Evolutionary conservation across 1,284 basidiomycete species (phyloP).

Genomic region (Ceratobasidium papillatum): DNA sequence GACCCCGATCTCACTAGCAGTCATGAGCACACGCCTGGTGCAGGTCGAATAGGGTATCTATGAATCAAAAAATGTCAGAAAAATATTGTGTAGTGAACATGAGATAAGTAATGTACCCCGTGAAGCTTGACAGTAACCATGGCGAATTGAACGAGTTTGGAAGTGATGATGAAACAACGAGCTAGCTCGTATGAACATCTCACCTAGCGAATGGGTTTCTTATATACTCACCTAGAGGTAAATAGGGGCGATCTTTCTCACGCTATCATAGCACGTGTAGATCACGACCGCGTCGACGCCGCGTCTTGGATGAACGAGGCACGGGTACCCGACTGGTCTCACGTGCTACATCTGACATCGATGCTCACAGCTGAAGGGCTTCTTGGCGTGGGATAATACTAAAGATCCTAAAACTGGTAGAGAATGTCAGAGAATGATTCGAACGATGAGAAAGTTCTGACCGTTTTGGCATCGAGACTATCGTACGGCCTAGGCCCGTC

Average conservation of each 20-base stretch:
- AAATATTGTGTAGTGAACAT: neutral
- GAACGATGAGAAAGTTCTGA: neutral
- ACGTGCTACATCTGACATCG: neutral
- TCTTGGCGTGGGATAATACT: neutral
- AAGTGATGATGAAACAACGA: neutral
- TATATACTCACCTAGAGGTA: neutral
- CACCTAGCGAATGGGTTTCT: neutral
- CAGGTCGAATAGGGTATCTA: slow-evolving; percentile 54
- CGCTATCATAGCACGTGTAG: neutral
- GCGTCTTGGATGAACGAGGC: neutral
- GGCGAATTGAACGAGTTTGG: neutral
- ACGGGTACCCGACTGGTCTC: neutral
- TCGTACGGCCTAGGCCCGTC: too few species aligned
- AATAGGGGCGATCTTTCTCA: slow-evolving; percentile 7
- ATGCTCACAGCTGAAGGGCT: neutral
- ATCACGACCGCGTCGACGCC: neutral
- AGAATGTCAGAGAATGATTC: neutral
- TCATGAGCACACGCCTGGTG: slow-evolving; percentile 58
- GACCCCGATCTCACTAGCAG: slow-evolving; percentile 62
- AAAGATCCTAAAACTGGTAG: neutral
- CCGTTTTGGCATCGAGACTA: too few species aligned
- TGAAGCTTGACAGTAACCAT: slow-evolving; percentile 28
- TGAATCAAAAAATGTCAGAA: neutral
- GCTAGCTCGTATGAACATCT: neutral
- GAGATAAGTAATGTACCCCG: neutral